Base-by-base conservation (phyloP, 176 grass and related monocot species). In the sorghum (Sorghum bicolor) region DNA sequence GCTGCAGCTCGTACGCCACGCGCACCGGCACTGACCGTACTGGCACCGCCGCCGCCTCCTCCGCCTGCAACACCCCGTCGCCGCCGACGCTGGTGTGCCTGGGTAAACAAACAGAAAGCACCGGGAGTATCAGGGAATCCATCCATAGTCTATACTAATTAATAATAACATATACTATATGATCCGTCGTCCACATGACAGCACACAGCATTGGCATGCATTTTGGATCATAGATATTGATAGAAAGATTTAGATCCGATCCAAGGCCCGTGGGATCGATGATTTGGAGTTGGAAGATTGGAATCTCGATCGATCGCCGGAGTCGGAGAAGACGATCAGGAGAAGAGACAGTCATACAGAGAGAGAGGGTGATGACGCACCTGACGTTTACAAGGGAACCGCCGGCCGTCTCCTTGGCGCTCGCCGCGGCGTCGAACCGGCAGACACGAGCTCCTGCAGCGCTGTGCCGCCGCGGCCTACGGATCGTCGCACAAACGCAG, bases 21-120 rank as follows among this genome's bases (percentile, higher is more conserved):
- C 87, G 92, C 37, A 95, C 95, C 12, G 92, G 90, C 81, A 95
- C 95, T 39, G 92, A 98, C 29, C 45, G 90, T 14, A 88, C 88
- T 45, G 82, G 86, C 10, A 38, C 84, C 41, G 1, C 71, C 34
- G 15, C 72, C 41, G 24, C 36, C 57, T 4, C 10, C 34, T 38
- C 37, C 2, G 38, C 22, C 39, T 26, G 39, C n/a, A 72, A 47
- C 14, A 25, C 40, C 14, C 14, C 14, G 7, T 15, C 40, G 6
- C 24, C 68, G 13, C 2, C 25, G 6, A 40, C 68, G n/a, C 11
- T 14, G 10, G 2, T 43, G 24, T 14, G 9, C 41, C 70, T 73
- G 41, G 24, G 1, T 1, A 26, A 43, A 24, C 17, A 11, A 33
- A 34, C 5, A 7, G 2, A 64, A 64, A 67, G 61, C 1, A 53